Percentiles rank a stretch among this genome's conserved stretches.
These are phyloP conservation scores for Lentinula sp. DNA, from an alignment of 768 basidiomycete genomes.

Conservation along the genomic window DNA sequence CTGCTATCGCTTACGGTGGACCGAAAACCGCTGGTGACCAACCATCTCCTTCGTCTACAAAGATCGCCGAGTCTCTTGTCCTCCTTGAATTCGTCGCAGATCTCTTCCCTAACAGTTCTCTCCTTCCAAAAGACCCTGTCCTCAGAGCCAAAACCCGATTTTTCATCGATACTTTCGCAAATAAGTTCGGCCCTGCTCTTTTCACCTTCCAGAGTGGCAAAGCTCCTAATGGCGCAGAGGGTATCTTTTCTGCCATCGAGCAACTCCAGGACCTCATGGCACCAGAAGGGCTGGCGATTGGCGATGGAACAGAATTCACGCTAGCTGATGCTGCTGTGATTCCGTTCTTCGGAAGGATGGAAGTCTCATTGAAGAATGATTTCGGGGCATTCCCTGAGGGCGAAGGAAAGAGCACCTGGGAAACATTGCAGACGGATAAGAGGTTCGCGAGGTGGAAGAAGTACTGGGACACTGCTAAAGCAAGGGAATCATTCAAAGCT, in stretches of 20 bases:
- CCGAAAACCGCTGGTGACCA: constrained; percentile 46
- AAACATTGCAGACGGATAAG: constrained; percentile 32
- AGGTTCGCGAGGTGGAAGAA: constrained; percentile 45
- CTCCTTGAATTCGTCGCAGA: constrained; percentile 66
- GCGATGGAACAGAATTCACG: constrained; percentile 34
- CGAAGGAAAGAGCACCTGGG: constrained; percentile 37
- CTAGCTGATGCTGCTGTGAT: constrained; percentile 57
- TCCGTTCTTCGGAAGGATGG: constrained; percentile 55
- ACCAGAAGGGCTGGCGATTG: constrained; percentile 27
- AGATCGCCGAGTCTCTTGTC: constrained; percentile 60
- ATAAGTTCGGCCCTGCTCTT: constrained; percentile 36
- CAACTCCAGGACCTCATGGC: constrained; percentile 46
- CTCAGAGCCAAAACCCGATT: constrained; percentile 54
- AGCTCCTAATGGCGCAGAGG: constrained; percentile 22
- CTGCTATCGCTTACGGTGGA: constrained; percentile 58
- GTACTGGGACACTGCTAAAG: constrained; percentile 35
- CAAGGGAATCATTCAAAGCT: constrained; percentile 2
- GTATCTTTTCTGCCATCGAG: constrained; percentile 37
- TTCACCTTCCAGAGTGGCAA: constrained; percentile 30
- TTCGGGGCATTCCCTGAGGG: constrained; percentile 45
- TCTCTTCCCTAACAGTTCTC: constrained; percentile 33
- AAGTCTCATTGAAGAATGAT: constrained; percentile 40
- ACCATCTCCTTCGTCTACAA: constrained; percentile 55
- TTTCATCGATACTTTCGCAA: constrained; percentile 52
- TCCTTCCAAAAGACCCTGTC: constrained; percentile 53